Conservation (phyloP, 345 rosid genomes). For the Triadica sebifera region DNA sequence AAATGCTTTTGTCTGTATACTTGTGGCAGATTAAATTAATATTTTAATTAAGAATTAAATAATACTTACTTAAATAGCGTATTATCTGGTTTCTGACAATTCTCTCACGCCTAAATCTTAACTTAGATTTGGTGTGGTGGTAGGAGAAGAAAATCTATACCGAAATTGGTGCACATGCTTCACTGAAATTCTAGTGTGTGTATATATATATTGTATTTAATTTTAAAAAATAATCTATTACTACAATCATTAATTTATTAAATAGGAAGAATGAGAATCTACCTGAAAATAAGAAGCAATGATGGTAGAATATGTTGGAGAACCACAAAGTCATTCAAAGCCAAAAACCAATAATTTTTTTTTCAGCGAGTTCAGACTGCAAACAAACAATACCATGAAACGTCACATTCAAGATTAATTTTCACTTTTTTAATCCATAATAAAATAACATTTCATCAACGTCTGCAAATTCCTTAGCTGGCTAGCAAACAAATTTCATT, state of each 20-base stretch:
- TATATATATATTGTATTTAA: background rate
- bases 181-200: slow-evolving; percentile 19
- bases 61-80: background rate
- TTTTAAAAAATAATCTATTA: background rate
- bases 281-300: slow-evolving; percentile 50
- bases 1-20: no score
- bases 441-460: slow-evolving; percentile 15
- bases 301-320: slow-evolving; percentile 62
- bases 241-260: background rate
- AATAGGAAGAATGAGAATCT: slow-evolving; percentile 19
- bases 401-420: slow-evolving; percentile 26
- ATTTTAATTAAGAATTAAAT: no score
- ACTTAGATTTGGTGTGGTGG: slow-evolving; percentile 32
- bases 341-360: background rate
- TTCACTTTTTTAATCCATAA: slow-evolving; percentile 20
- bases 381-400: slow-evolving; percentile 35
- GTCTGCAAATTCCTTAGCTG: slow-evolving; percentile 21
- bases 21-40: no score
- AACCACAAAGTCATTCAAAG: slow-evolving; percentile 27
- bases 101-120: slow-evolving; percentile 42
- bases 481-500: slow-evolving; percentile 34
- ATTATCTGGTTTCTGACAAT: slow-evolving; percentile 21
- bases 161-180: slow-evolving; percentile 30
- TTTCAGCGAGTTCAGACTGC: slow-evolving; percentile 27
- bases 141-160: slow-evolving; percentile 22